Evolutionary conservation across 495 filamentous ascomycete species (phyloP).

Genomic region (Neurospora pannonica): DNA sequence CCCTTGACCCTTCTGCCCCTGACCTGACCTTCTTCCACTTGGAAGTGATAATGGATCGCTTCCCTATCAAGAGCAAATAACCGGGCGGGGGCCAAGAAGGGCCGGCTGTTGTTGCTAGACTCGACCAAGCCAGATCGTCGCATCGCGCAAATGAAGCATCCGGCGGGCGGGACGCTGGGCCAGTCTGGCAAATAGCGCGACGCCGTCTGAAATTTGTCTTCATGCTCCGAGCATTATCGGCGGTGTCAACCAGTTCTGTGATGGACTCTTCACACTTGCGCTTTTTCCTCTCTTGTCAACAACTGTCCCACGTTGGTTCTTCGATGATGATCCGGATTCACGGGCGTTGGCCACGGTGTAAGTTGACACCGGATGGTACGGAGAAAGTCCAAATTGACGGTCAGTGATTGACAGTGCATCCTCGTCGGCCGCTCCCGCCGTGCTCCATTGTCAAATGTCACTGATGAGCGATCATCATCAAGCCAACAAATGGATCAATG

Average conservation of each 20-base stretch:
- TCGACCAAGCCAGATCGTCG: background rate
- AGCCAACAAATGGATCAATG: background rate
- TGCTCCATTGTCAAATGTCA: background rate
- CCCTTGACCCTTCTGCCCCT: background rate
- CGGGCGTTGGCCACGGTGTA: background rate
- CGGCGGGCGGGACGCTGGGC: background rate
- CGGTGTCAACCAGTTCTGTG: background rate
- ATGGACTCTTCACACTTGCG: background rate
- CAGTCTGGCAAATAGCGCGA: background rate
- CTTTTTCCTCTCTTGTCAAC: background rate
- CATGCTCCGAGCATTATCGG: background rate
- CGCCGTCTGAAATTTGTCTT: background rate
- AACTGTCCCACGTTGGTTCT: background rate
- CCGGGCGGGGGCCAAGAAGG: background rate
- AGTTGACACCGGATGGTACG: background rate
- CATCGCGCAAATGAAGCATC: background rate
- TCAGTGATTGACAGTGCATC: background rate
- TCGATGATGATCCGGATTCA: background rate
- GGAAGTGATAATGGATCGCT: background rate
- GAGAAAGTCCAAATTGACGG: background rate
- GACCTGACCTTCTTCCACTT: background rate
- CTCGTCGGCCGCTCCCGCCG: background rate
- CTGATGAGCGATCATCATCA: background rate
- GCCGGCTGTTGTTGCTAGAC: background rate
- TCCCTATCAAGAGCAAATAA: background rate